Conservation (phyloP, 164 flowering plant genomes). For the Umbellularia californica region DNA sequence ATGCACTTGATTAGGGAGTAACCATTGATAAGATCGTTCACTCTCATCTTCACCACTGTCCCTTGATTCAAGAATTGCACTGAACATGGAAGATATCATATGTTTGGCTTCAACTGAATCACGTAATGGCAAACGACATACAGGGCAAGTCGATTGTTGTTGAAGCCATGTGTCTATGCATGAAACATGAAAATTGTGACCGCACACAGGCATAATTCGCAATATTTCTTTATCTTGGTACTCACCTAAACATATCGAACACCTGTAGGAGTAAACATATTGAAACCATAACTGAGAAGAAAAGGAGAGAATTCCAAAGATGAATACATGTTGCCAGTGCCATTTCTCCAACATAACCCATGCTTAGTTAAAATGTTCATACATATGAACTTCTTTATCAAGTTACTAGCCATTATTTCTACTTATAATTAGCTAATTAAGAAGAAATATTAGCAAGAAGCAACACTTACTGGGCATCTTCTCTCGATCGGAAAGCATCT, state of each 20-base stretch:
- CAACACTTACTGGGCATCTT: conserved; percentile 68
- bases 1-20: conserved; percentile 23
- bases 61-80: conserved; percentile 15
- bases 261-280: conserved; percentile 30
- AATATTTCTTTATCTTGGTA: conserved; percentile 72
- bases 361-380: not conserved
- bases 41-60: conserved; percentile 24
- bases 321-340: not conserved
- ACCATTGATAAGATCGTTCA: conserved; percentile 42
- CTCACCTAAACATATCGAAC: conserved; percentile 69
- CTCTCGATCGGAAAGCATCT: conserved; percentile 52
- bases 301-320: not conserved
- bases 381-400: not conserved
- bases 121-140: conserved; percentile 63
- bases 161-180: conserved; percentile 79
- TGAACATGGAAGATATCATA: conserved; percentile 17
- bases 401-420: not conserved
- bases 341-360: not conserved
- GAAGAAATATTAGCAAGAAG: not conserved
- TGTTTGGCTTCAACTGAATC: conserved; percentile 33
- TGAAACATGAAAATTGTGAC: conserved; percentile 66
- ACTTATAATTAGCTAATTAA: not conserved
- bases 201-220: conserved; percentile 72
- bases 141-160: conserved; percentile 76
- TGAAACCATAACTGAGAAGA: not conserved